phyloP scores from a whole-genome alignment of 1,284 basidiomycete genomes.

The Taiwanofungus camphoratus region DNA sequence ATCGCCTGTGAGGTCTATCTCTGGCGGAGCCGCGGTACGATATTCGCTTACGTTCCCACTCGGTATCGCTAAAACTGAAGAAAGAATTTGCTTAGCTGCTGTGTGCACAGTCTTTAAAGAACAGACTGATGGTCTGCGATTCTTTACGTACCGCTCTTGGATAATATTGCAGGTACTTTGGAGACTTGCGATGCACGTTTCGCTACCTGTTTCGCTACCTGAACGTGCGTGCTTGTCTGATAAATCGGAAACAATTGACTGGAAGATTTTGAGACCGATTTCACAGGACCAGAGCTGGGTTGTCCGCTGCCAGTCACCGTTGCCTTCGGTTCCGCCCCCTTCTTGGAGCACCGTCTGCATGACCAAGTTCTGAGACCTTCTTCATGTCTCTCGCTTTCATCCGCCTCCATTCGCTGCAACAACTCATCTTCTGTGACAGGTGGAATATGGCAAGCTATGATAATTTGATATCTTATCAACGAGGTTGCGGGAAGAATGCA shows the following conservation, averaged over 20 bases:
- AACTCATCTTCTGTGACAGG: slow-evolving; percentile 11
- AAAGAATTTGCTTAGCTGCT: too few species aligned
- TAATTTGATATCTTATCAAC: not conserved
- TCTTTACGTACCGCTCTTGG: too few species aligned
- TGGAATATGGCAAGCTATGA: slow-evolving; percentile 19
- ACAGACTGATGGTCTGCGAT: too few species aligned
- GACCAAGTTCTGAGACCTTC: slow-evolving; percentile 7
- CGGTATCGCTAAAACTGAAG: too few species aligned
- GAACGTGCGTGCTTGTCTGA: not conserved
- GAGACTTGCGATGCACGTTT: not conserved
- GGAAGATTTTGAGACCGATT: not conserved
- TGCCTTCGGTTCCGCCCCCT: not conserved
- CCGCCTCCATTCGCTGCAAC: slow-evolving; percentile 4
- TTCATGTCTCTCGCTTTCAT: not conserved
- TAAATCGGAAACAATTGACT: not conserved
- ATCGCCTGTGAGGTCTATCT: too few species aligned
- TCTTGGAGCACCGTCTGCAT: slow-evolving; percentile 9
- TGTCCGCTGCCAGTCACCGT: not conserved
- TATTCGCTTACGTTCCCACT: too few species aligned
- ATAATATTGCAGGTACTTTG: not conserved
- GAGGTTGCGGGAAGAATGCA: too few species aligned
- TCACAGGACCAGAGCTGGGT: not conserved
- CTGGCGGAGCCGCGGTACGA: too few species aligned
- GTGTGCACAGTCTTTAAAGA: too few species aligned
- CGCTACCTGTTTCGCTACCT: too few species aligned